Base-by-base conservation (phyloP, 1,284 basidiomycete species). In the Tylopilus sp. region DNA sequence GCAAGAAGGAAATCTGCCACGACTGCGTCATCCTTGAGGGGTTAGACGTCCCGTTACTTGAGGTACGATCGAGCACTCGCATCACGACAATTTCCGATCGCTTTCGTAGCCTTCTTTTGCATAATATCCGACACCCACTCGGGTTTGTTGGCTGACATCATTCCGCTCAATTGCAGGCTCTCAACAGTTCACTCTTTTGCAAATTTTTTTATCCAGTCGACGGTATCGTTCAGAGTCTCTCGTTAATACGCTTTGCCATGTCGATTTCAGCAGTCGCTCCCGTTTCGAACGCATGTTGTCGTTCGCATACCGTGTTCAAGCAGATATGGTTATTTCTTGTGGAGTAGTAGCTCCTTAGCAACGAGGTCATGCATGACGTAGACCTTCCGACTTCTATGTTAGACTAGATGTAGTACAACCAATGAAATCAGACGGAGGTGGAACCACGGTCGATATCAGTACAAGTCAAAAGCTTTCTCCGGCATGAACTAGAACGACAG, bases 1-100 rank as follows among this genome's bases (percentile, higher is more conserved):
- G 36, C 51, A 36, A 67, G 55, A 51, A 62, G 60, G 44, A 66
- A 68, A 40, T 64, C 61, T 2, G 48, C 28, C 28, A 50, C 34
- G 46, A 62, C 58, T 19, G 61, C 58, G 11, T 66, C 61, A 0
- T 59, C 60, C 25, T 66, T 49, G 16, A 66, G 57, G 48, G 55
- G 51, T 39, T 63, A 63, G 44, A 12, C 41, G 12, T 16, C 21
- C 23, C 16, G 19, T 36, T 30, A 13, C 21, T 30, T 13, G 30
- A 46, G 41, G 59, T 60, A 44, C 11, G 13, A 1, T 37, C 3
- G 15, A 1, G 1, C 5, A 12, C 29, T 15, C 21, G 23, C 12
- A 12, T 21, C 10, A 34, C 0, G 6, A 36, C 3, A 1, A 5
- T 19, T 18, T 51, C 49, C 63, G 35, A 61, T 31, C 12, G 31